Evolutionary conservation across 345 rosid species (phyloP).

Genomic region (Populus deltoides): DNA sequence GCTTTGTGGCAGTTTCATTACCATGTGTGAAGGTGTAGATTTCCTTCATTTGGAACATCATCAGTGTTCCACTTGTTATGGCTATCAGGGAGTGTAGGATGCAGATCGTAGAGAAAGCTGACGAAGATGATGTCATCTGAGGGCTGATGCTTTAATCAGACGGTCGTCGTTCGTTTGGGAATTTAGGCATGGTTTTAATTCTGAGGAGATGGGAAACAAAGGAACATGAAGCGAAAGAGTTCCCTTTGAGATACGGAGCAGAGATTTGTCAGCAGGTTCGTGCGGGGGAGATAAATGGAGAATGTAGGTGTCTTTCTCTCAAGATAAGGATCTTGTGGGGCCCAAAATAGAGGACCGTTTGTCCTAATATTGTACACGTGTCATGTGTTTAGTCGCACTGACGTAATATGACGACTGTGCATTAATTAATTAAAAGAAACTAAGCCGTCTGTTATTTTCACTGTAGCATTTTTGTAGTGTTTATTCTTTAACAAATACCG

Average conservation of each 20-base stretch:
- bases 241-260: background rate
- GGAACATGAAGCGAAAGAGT: background rate
- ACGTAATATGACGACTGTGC: background rate
- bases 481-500: too few species aligned
- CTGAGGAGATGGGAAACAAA: background rate
- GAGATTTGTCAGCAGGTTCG: background rate
- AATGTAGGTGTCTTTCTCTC: too few species aligned
- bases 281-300: background rate
- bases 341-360: background rate
- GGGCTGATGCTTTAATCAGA: background rate
- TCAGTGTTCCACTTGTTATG: constrained; percentile 59
- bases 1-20: constrained; percentile 48
- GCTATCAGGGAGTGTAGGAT: constrained; percentile 75
- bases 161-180: background rate
- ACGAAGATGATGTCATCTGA: constrained; percentile 36
- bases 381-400: background rate
- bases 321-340: constrained; percentile 21
- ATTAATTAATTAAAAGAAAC: too few species aligned
- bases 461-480: too few species aligned
- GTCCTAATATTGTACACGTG: constrained; percentile 1
- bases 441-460: too few species aligned
- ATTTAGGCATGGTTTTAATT: background rate
- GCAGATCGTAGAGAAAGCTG: constrained; percentile 56
- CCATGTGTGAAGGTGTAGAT: constrained; percentile 65
- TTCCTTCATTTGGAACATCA: constrained; percentile 79